These are phyloP conservation scores for Fraxinus xanthoxyloides DNA, from an alignment of 305 asterid species.

Conservation along the genomic window DNA sequence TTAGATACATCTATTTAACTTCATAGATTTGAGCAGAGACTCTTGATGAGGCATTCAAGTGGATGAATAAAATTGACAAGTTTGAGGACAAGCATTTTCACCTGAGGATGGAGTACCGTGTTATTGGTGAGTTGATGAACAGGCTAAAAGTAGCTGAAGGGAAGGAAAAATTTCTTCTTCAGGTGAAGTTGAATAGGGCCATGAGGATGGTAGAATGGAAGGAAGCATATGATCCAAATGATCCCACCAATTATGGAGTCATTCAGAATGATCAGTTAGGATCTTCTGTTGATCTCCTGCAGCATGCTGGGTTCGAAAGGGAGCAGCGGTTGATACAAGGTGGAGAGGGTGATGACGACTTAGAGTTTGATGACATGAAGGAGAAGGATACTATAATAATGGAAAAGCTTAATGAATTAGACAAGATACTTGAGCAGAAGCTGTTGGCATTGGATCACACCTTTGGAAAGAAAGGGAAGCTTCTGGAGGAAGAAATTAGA, in stretches of 20 bases:
- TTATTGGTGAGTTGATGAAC: conserved; percentile 83
- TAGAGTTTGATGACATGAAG: conserved; percentile 73
- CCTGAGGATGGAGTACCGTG: conserved; percentile 75
- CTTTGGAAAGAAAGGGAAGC: conserved; percentile 79
- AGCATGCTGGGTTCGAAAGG: conserved; percentile 46
- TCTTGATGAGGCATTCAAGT: conserved; percentile 60
- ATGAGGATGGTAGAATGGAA: conserved; percentile 65
- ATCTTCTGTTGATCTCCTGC: conserved; percentile 44
- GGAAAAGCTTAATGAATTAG: conserved; percentile 69
- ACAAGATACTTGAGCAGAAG: conserved; percentile 67
- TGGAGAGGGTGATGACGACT: conserved; percentile 40
- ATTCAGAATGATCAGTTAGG: conserved; percentile 53
- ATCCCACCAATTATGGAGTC: conserved; percentile 73
- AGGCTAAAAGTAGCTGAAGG: conserved; percentile 85
- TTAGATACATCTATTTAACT: conserved; percentile 17
- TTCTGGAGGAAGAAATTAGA: conserved; percentile 82
- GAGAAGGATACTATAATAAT: conserved; percentile 72
- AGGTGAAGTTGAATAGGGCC: conserved; percentile 85
- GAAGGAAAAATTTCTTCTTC: conserved; percentile 80
- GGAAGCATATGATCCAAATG: conserved; percentile 77
- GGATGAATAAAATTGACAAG: conserved; percentile 71
- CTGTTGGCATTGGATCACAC: conserved; percentile 79
- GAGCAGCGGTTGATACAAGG: conserved; percentile 43
- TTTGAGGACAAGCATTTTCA: conserved; percentile 74
- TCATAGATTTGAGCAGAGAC: conserved; percentile 51